phyloP scores from a whole-genome alignment of 2,329 filamentous ascomycete species.

The Mycosphaerella sp. region DNA sequence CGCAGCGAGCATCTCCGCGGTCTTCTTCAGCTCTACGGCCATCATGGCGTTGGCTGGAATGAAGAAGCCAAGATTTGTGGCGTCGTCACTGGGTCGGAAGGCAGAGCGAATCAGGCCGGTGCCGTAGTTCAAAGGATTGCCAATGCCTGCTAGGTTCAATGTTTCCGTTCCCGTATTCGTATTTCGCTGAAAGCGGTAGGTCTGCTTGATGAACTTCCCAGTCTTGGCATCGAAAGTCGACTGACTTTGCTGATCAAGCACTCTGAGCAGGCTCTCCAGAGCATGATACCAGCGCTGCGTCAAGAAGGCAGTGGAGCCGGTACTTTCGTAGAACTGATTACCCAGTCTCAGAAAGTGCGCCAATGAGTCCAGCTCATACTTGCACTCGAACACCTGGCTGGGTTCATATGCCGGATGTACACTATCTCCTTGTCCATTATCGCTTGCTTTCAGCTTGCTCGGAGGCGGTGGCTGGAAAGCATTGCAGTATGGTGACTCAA shows the following conservation, averaged over 20 bases:
- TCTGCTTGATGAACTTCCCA: slow-evolving; percentile 60
- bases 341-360: slow-evolving; percentile 81
- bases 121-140: slow-evolving; percentile 81
- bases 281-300: slow-evolving; percentile 72
- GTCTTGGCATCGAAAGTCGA: slow-evolving; percentile 70
- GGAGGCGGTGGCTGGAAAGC: slow-evolving; percentile 93
- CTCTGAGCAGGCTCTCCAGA: slow-evolving; percentile 63
- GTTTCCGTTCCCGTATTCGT: slow-evolving; percentile 87
- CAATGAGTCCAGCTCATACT: slow-evolving; percentile 95
- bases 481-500: slow-evolving; percentile 93
- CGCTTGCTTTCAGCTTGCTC: slow-evolving; percentile 62
- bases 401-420: slow-evolving; percentile 87
- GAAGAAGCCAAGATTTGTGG: slow-evolving; percentile 87
- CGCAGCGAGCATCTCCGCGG: slow-evolving; percentile 60
- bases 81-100: slow-evolving; percentile 91
- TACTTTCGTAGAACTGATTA: slow-evolving; percentile 81
- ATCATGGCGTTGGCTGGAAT: slow-evolving; percentile 97
- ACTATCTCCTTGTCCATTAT: slow-evolving; percentile 73
- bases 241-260: slow-evolving; percentile 70
- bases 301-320: slow-evolving; percentile 70
- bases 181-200: slow-evolving; percentile 78
- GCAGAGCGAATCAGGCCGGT: slow-evolving; percentile 85
- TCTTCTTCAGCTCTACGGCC: slow-evolving; percentile 74
- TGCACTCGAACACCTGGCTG: slow-evolving; percentile 88
- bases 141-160: slow-evolving; percentile 69